Evolutionary conservation across 2,329 filamentous ascomycete species (phyloP).

Genomic region (Penicillium sp.): DNA sequence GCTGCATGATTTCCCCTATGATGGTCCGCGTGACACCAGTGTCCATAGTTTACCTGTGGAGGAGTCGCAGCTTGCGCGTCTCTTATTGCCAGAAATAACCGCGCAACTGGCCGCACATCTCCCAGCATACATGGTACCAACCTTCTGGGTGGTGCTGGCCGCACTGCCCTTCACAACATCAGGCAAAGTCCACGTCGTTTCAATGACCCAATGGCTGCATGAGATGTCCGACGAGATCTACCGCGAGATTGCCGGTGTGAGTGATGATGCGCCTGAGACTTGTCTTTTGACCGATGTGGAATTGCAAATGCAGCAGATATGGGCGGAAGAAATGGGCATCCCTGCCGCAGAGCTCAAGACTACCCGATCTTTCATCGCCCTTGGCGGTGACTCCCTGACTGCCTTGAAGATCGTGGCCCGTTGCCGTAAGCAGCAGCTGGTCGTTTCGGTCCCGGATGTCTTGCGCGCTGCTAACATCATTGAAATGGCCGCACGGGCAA

Average conservation of each 20-base stretch:
- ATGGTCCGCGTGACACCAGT: neutral
- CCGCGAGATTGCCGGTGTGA: neutral
- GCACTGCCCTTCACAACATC: slow-evolving; percentile 2
- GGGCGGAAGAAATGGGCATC: neutral
- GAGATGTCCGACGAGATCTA: slow-evolving; percentile 1
- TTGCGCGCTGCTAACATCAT: neutral
- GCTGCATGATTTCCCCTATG: neutral
- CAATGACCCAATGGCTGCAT: slow-evolving; percentile 1
- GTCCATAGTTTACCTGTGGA: neutral
- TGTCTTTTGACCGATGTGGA: neutral
- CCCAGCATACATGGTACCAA: slow-evolving; percentile 2
- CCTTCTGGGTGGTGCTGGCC: slow-evolving; percentile 1
- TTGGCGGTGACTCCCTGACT: slow-evolving; percentile 1
- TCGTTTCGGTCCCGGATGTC: neutral
- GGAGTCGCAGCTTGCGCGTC: neutral
- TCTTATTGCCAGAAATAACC: neutral
- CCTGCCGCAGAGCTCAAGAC: neutral
- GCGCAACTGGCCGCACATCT: slow-evolving; percentile 1
- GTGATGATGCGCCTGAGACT: neutral
- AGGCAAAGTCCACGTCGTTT: slow-evolving; percentile 1
- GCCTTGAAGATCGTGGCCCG: slow-evolving; percentile 1
- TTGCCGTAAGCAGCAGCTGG: neutral
- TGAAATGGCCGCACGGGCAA: neutral
- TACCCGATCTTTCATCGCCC: slow-evolving; percentile 1
- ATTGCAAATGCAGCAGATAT: neutral